Evolutionary conservation across 2,329 filamentous ascomycete genomes (phyloP).

Genomic region (Cordyceps cicadae): DNA sequence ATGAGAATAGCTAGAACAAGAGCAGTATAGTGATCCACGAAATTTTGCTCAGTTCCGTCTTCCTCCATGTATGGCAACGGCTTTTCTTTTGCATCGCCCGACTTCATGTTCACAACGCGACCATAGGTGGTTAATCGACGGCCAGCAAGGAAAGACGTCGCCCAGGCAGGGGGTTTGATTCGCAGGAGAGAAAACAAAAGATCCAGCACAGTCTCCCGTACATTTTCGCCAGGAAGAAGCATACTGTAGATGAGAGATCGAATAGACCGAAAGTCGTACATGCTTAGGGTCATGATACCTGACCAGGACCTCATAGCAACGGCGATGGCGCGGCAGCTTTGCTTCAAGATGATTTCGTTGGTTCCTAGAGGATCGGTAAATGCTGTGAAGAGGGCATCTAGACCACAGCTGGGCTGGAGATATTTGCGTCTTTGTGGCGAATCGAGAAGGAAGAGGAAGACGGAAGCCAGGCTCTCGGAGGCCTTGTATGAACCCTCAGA

Average conservation of each 20-base stretch:
- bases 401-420: conserved; percentile 77
- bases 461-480: conserved; percentile 76
- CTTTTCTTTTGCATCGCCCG: conserved; percentile 41
- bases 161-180: conserved; percentile 89
- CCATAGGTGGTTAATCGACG: conserved; percentile 91
- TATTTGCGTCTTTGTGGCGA: conserved; percentile 71
- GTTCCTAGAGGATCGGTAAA: conserved; percentile 74
- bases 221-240: conserved; percentile 45
- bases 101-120: conserved; percentile 77
- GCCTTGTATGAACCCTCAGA: conserved; percentile 87
- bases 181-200: conserved; percentile 71
- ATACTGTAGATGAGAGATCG: conserved; percentile 65
- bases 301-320: conserved; percentile 89
- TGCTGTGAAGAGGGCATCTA: conserved; percentile 81
- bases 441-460: conserved; percentile 87
- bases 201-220: conserved; percentile 75
- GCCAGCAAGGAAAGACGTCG: conserved; percentile 88
- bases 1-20: conserved; percentile 79
- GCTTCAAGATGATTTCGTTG: conserved; percentile 60
- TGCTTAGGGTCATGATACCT: conserved; percentile 77
- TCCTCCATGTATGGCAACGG: conserved; percentile 53
- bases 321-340: conserved; percentile 88
- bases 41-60: conserved; percentile 64
- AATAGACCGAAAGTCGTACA: conserved; percentile 80
- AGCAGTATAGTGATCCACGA: conserved; percentile 90